Base-by-base conservation (phyloP, 2,329 filamentous ascomycete species). In the Stagonosporopsis rhizophila region DNA sequence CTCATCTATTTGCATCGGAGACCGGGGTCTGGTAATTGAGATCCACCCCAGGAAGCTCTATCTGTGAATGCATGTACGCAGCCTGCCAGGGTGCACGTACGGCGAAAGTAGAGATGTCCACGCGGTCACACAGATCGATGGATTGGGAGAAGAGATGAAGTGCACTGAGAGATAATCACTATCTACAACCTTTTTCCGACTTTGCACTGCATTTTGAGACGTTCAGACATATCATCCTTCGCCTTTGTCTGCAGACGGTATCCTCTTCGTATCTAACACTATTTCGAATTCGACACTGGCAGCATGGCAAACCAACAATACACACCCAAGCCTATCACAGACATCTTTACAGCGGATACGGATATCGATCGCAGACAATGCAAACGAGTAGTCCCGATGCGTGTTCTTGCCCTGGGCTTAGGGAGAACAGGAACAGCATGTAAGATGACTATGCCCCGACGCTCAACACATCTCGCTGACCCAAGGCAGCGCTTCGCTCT, bases 341-440 rank as follows among this genome's bases (percentile, higher is more conserved):
- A 35, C 51, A 63, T 69, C 27, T 55, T 49, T 34, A 55, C 52
- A 35, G 32, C 45, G n/a, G 52, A 55, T 30, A 55, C 52, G 35
- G 52, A 55, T 19, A 88, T 91, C 73, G 86, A 91, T 75, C 52
- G 52, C 34, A 49, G 49, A 37, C 78, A 86, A 79, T 87, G 86
- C 74, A 82, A 81, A 56, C 86, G 89, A 52, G 84, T 80, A 28
- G 87, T 89, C 49, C 88, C 88, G 28, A 91, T 91, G 89, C 86
- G 85, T 71, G 85, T 91, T 39, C 83, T 91, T 28, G 84, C 87
- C 42, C 81, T 92, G 0, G 89, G 88, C 42, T 81, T 90, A 20
- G 86, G 87, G 53, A 82, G 89, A 60, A 91, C 88, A 11, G 89
- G 89, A 68, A 91, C 89, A 69, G 85, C 49, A 14, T 52, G 49